Base-by-base conservation (phyloP, 345 rosid species). In the Bretschneidera sinensis region DNA sequence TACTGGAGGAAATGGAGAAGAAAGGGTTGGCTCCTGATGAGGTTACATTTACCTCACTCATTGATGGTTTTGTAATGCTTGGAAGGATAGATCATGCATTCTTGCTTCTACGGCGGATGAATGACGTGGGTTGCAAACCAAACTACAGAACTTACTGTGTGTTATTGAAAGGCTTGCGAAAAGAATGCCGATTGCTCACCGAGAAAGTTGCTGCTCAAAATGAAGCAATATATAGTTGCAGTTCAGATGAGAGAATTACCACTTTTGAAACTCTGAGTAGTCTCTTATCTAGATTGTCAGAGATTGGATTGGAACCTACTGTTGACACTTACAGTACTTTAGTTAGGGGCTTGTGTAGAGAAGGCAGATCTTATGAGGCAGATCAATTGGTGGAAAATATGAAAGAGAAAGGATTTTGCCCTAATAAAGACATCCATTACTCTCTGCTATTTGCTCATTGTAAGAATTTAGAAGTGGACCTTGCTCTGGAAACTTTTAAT, bases 1-100 rank as follows among this genome's bases (percentile, higher is more conserved):
- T 85, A 57, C 77, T 83, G 17, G 72, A 70, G 45, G 84, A 81
- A 68, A 81, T 85, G 88, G 60, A 65, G 63, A 48, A 51, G 49
- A 79, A 79, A 63, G 81, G 78, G 51, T 35, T 80, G 57, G 59
- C 45, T 21, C 84, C 86, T 50, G 86, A 85, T 65, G 72, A 64
- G 48, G 74, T 85, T 22, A 70, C 78, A 21, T 85, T 54, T 71
- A 79, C 83, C 25, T 70, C 78, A 50, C 73, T 79, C 48, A 83
- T 85, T 33, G 80, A 83, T 69, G 91, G 86, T 59, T 79, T 76
- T 25, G 83, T 80, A 43, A 62, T 58, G 73, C 74, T 79, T 35
- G 86, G 81, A 54, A 75, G 74, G 67, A 57, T 85, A 43, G 78
- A 83, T 57, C 75, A 83, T 65, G 86, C 91, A 15, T 78, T 85